phyloP scores from a whole-genome alignment of 768 basidiomycete genomes.

The Leccinum barrowsii region DNA sequence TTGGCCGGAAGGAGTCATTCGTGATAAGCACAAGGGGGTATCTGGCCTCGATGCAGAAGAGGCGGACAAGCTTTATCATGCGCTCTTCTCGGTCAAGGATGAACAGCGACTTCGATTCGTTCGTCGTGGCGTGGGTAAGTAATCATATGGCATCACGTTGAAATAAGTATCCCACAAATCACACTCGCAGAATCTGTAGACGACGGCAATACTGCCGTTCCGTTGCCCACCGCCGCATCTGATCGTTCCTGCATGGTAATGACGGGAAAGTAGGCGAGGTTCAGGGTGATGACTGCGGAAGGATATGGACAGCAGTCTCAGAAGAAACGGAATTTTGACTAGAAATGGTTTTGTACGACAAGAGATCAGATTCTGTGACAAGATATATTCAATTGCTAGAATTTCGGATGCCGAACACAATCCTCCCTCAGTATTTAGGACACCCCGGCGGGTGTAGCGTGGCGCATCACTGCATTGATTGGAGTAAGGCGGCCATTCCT shows the following conservation, averaged over 20 bases:
- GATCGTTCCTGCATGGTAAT: too few relatives aligned
- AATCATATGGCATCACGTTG: not conserved
- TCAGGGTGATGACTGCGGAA: not conserved
- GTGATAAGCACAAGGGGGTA: too few relatives aligned
- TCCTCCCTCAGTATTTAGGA: too few relatives aligned
- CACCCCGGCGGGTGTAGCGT: too few relatives aligned
- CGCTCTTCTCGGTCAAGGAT: not conserved
- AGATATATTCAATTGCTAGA: too few relatives aligned
- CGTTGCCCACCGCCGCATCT: not conserved
- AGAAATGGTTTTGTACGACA: not conserved
- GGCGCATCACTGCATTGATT: too few relatives aligned
- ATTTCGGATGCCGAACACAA: too few relatives aligned
- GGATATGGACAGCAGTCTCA: not conserved
- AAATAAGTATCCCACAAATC: not conserved
- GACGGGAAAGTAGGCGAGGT: not conserved
- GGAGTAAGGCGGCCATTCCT: too few relatives aligned
- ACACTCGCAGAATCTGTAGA: not conserved
- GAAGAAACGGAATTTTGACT: not conserved
- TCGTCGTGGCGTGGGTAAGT: not conserved
- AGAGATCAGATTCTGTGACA: too few relatives aligned
- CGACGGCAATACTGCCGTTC: not conserved
- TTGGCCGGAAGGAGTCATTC: too few relatives aligned
- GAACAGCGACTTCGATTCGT: not conserved
- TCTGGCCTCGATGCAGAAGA: too few relatives aligned
- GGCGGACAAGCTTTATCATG: too few relatives aligned